Evolutionary conservation across 768 basidiomycete species (phyloP).

Genomic region (Mycena venus): DNA sequence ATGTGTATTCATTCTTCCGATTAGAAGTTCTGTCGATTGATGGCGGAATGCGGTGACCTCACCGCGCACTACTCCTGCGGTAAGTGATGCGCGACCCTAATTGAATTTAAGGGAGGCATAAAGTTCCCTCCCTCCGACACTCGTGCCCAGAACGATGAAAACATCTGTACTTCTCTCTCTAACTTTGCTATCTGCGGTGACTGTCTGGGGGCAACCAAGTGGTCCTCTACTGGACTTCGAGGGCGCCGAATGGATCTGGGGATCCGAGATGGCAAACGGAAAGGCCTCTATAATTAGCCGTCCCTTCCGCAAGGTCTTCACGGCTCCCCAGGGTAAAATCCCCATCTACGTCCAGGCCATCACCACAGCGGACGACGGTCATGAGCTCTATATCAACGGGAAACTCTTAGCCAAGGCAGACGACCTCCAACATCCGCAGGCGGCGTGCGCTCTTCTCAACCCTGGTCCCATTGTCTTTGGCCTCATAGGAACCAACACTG

Average conservation of each 20-base stretch:
- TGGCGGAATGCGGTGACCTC: not conserved
- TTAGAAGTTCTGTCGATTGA: not conserved
- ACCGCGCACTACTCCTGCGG: not conserved
- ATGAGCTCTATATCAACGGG: not conserved
- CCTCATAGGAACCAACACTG: not conserved
- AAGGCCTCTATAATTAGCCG: not conserved
- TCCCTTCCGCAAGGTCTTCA: conserved; percentile 1
- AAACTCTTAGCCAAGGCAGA: not conserved
- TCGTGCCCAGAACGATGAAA: not conserved
- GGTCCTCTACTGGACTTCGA: not conserved
- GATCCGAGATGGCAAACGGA: not conserved
- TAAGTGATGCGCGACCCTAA: not conserved
- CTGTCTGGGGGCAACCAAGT: not conserved
- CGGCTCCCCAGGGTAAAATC: not conserved
- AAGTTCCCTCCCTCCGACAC: not conserved
- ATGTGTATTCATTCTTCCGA: not conserved
- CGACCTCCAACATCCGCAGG: not conserved
- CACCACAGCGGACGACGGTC: not conserved
- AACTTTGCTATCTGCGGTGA: not conserved
- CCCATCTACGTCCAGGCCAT: not conserved
- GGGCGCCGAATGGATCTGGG: conserved; percentile 7
- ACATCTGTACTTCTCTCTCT: not conserved
- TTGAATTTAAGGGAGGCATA: not conserved
- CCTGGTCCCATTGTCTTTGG: not conserved
- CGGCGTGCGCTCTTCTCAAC: not conserved